Base-by-base conservation (phyloP, 305 asterid genomes). In the Fraxinus sp. region DNA sequence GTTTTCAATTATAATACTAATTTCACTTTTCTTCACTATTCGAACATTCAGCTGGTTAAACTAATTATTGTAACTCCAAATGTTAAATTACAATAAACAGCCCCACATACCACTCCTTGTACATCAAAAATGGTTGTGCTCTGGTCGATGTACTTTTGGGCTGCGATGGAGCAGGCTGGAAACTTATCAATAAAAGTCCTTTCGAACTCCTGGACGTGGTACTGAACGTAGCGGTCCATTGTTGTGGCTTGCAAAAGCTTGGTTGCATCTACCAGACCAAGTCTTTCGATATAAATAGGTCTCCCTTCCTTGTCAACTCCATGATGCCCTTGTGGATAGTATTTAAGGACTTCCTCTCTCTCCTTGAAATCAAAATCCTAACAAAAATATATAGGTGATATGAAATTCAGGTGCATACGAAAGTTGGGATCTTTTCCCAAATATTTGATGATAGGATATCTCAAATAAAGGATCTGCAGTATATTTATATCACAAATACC, bases 71-170 rank as follows among this genome's bases (percentile, higher is more conserved):
- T 18, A 57, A 57, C 66, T 57, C 28, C 11, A 57, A 57, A 57
- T 7, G 68, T 18, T 18, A 52, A 24, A 64, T 24, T 64, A 64
- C 33, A 22, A 70, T 66, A 13, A 70, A 70, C 75, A 70, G 10
- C 37, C 20, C 22, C 7, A 81, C 89, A 33, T 91, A 96, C 99
- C 92, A 96, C 98, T 90, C 99, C 99, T 87, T 94, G 98, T 82
- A 96, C 99, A 87, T 96, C 99, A 83, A 94, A 84, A 79, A 96
- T 96, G 70, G 98, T 94, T 14, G 99, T 96, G 93, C 99, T 96
- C 85, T 95, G 97, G 43, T 96, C 99, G 81, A 96, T 89, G 85
- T 93, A 96, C 75, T 85, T 91, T 83, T 96, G 92, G 77, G 96
- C 97, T 10, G 99, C 90, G 41, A 96, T 91, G 66, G 97, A 91